phyloP scores from a whole-genome alignment of 257 asterid species.

The Solanum etuberosum region DNA sequence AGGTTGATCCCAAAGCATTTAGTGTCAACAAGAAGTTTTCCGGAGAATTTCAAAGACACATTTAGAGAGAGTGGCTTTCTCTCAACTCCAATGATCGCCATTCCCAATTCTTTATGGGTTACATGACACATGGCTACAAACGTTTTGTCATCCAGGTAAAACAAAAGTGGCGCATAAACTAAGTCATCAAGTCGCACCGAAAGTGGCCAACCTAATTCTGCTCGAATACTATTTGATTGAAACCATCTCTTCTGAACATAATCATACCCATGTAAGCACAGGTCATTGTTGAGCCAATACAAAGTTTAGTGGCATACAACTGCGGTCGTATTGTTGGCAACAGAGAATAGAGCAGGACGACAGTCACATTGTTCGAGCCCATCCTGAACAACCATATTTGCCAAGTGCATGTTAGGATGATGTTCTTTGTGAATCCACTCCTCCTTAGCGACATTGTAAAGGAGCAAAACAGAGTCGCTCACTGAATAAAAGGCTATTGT shows the following conservation, averaged over 20 bases:
- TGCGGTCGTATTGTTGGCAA: too few species aligned
- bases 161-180: background rate
- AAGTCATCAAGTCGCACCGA: accelerated
- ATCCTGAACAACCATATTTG: too few species aligned
- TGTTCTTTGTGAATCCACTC: too few species aligned
- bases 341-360: too few species aligned
- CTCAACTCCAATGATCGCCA: background rate
- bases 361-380: too few species aligned
- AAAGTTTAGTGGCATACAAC: background rate
- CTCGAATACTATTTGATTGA: background rate
- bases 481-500: too few species aligned
- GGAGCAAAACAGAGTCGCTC: accelerated
- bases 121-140: too few species aligned
- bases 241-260: background rate
- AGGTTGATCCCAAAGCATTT: too few species aligned
- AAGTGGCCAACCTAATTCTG: background rate
- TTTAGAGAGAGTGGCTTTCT: background rate
- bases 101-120: background rate
- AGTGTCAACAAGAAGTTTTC: too few species aligned
- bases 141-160: background rate
- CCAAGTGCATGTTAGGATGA: too few species aligned
- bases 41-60: too few species aligned
- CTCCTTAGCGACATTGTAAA: too few species aligned
- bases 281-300: background rate
- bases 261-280: background rate